Evolutionary conservation across 2,329 filamentous ascomycete genomes (phyloP).

Genomic region (Chaetomiaceae sp.): DNA sequence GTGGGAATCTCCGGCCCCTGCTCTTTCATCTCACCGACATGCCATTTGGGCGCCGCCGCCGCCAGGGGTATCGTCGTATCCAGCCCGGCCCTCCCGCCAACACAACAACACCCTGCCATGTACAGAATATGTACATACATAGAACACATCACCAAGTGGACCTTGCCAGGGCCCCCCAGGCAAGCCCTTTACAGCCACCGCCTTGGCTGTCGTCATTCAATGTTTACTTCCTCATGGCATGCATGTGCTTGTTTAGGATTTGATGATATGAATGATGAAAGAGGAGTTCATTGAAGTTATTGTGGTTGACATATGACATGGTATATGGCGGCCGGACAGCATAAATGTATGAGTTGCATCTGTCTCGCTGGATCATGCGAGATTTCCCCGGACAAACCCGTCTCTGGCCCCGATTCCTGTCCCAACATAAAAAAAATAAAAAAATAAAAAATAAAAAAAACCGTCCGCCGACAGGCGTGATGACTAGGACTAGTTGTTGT

Average conservation of each 20-base stretch:
- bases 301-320: not conserved
- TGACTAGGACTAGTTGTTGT: too few species aligned
- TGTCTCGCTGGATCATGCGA: too few species aligned
- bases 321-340: too few species aligned
- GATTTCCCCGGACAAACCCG: not conserved
- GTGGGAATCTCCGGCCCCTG: too few species aligned
- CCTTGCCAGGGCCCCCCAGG: not conserved
- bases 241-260: too few species aligned
- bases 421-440: not conserved
- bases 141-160: not conserved
- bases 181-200: not conserved
- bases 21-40: not conserved
- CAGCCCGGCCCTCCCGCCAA: not conserved
- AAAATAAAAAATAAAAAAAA: too few species aligned
- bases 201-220: not conserved
- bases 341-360: too few species aligned
- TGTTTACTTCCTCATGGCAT: too few species aligned
- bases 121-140: too few species aligned
- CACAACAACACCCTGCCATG: too few species aligned
- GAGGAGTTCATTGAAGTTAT: not conserved
- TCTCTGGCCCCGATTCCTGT: not conserved
- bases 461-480: too few species aligned
- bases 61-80: not conserved
- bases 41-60: not conserved
- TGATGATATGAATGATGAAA: not conserved